These are phyloP conservation scores for Diphasiastrum complanatum DNA, from an alignment of 83 land plant genomes.

Conservation along the genomic window DNA sequence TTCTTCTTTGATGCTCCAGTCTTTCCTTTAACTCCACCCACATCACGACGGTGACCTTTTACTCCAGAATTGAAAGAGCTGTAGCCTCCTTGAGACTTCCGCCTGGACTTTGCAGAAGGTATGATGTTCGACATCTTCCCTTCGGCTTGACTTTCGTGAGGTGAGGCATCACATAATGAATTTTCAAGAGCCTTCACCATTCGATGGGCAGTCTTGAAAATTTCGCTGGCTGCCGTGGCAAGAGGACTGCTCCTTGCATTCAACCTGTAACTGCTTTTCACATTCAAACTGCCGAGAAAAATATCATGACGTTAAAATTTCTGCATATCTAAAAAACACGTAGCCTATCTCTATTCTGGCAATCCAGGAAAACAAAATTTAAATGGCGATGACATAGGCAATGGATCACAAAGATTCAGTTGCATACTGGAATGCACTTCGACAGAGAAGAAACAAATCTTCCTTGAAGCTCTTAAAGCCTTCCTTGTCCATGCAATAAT, in stretches of 20 bases:
- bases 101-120: too few species aligned
- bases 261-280: background rate
- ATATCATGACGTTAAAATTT: too few species aligned
- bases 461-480: constrained; percentile 56
- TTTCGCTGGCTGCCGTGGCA: constrained; percentile 17
- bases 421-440: constrained; percentile 63
- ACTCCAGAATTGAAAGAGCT: constrained; percentile 31
- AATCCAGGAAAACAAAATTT: too few species aligned
- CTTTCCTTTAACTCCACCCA: background rate
- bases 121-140: too few species aligned
- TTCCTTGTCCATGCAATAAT: constrained; percentile 37
- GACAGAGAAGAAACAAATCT: constrained; percentile 62
- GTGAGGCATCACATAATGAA: too few species aligned
- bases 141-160: too few species aligned
- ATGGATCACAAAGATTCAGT: background rate
- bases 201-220: constrained; percentile 24
- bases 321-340: too few species aligned
- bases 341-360: too few species aligned
- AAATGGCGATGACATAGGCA: too few species aligned
- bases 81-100: constrained; percentile 15
- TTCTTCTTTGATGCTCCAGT: background rate
- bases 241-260: constrained; percentile 9
- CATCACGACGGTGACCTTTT: constrained; percentile 23
- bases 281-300: background rate
- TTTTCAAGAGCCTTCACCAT: too few species aligned